These are phyloP conservation scores for Thermomucor indicae-seudaticae DNA, from an alignment of 371 early-diverging fungal genomes.

Conservation along the genomic window DNA sequence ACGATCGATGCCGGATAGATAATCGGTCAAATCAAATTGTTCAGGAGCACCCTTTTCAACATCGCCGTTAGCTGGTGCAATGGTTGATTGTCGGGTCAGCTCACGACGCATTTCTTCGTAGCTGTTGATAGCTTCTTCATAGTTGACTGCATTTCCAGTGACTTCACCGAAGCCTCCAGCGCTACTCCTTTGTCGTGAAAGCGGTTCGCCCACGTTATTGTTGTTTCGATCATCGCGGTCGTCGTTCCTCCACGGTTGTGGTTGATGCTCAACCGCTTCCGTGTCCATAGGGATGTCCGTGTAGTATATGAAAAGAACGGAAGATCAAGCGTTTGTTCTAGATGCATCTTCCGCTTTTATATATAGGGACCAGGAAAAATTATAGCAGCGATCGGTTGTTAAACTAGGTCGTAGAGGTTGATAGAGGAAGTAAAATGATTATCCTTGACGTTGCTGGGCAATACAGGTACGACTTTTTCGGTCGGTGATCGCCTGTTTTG, in stretches of 20 bases:
- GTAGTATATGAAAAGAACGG: no score
- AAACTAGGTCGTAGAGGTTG: no score
- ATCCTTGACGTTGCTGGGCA: not conserved
- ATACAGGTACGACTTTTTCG: not conserved
- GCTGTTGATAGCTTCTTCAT: slow-evolving; percentile 34
- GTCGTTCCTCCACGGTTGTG: slow-evolving; percentile 8
- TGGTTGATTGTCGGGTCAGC: slow-evolving; percentile 37
- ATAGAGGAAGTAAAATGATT: slow-evolving; percentile 13
- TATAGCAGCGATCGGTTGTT: slow-evolving; percentile 1
- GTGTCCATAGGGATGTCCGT: no score
- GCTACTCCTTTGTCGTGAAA: slow-evolving; percentile 8
- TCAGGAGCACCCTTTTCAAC: slow-evolving; percentile 15
- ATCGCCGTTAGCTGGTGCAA: slow-evolving; percentile 13
- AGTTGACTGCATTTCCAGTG: slow-evolving; percentile 41
- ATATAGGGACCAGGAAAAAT: not conserved
- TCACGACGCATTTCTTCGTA: slow-evolving; percentile 46
- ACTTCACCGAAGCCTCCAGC: slow-evolving; percentile 34
- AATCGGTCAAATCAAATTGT: slow-evolving; percentile 16
- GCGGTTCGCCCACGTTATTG: slow-evolving; percentile 6
- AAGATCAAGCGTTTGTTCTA: not conserved
- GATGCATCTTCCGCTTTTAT: not conserved
- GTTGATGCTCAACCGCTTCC: slow-evolving; percentile 6
- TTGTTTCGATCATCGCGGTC: not conserved
- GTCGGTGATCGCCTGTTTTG: no score
- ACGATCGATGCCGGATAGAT: slow-evolving; percentile 10